phyloP scores from a whole-genome alignment of 2,329 filamentous ascomycete species.

The Teratosphaeria gauchensis region DNA sequence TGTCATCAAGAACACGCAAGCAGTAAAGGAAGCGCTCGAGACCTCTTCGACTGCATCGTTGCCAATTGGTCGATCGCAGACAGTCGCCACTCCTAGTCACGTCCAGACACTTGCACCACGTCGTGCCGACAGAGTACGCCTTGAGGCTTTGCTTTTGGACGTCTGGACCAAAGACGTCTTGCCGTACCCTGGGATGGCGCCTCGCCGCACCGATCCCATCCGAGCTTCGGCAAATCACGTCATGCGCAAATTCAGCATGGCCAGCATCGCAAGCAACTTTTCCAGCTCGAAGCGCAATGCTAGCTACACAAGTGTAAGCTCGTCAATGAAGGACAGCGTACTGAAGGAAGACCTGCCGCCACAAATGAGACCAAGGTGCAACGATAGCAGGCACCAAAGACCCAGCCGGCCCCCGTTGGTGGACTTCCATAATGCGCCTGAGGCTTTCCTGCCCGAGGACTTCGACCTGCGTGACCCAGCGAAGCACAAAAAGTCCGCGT shows the following conservation, averaged over 20 bases:
- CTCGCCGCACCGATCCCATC: slow-evolving; percentile 58
- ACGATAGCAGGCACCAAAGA: background rate
- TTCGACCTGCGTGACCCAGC: slow-evolving; percentile 31
- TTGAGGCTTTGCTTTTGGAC: slow-evolving; percentile 65
- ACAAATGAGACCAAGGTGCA: background rate
- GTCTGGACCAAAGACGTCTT: slow-evolving; percentile 76
- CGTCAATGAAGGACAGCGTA: background rate
- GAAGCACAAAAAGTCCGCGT: slow-evolving; percentile 18
- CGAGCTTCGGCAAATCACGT: slow-evolving; percentile 73
- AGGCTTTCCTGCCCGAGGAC: slow-evolving; percentile 39
- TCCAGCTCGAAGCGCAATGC: slow-evolving; percentile 64
- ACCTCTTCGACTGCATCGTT: slow-evolving; percentile 34
- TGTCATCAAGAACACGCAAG: slow-evolving; percentile 76
- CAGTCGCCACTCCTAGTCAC: slow-evolving; percentile 59
- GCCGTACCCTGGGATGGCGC: slow-evolving; percentile 73
- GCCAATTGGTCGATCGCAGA: slow-evolving; percentile 70
- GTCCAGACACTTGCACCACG: slow-evolving; percentile 64
- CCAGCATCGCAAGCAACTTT: slow-evolving; percentile 68
- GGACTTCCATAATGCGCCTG: slow-evolving; percentile 39
- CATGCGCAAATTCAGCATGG: slow-evolving; percentile 79
- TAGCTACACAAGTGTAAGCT: slow-evolving; percentile 40
- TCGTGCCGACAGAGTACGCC: slow-evolving; percentile 62
- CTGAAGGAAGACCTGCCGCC: slow-evolving; percentile 20
- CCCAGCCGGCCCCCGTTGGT: slow-evolving; percentile 22
- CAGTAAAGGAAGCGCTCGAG: slow-evolving; percentile 46